Evolutionary conservation across 139 green algal genomes (phyloP).

Genomic region (Picochlorum sp.): DNA sequence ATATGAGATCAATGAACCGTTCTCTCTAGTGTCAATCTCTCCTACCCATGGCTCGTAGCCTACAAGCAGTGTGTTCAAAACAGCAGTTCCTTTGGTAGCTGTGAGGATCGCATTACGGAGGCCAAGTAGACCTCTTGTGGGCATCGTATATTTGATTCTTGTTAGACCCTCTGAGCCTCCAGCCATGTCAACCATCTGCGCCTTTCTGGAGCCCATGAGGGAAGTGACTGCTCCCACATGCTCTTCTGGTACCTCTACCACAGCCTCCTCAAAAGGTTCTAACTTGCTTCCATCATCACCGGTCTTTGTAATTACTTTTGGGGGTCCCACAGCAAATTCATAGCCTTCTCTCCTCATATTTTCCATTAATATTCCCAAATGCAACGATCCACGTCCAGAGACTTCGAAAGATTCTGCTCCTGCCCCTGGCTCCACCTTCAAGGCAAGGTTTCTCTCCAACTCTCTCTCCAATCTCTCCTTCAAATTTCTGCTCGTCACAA

Average conservation of each 20-base stretch:
- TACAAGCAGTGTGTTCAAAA: constrained; percentile 91
- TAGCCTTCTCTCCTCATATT: constrained; percentile 84
- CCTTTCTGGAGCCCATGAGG: constrained; percentile 86
- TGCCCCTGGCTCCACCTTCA: constrained; percentile 83
- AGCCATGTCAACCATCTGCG: constrained; percentile 84
- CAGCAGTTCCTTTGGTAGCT: constrained; percentile 83
- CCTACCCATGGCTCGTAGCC: constrained; percentile 56
- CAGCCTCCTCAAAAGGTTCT: constrained; percentile 90
- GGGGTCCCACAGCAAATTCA: constrained; percentile 84
- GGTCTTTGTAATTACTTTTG: constrained; percentile 82
- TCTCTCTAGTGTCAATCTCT: constrained; percentile 79
- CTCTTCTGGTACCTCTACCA: constrained; percentile 73
- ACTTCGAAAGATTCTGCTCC: constrained; percentile 90
- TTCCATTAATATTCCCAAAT: constrained; percentile 96
- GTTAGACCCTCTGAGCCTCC: constrained; percentile 31
- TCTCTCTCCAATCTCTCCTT: constrained; percentile 44
- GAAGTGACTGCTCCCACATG: constrained; percentile 75
- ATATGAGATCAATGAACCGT: constrained; percentile 76
- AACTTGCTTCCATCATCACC: constrained; percentile 37
- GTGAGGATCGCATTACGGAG: constrained; percentile 91
- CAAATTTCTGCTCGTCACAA: constrained; percentile 80
- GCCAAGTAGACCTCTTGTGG: constrained; percentile 88
- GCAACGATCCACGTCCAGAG: constrained; percentile 75
- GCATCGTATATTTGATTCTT: constrained; percentile 76
- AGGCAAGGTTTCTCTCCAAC: constrained; percentile 94